phyloP scores from a whole-genome alignment of 306 rosid genomes.

The Alnus glutinosa region DNA sequence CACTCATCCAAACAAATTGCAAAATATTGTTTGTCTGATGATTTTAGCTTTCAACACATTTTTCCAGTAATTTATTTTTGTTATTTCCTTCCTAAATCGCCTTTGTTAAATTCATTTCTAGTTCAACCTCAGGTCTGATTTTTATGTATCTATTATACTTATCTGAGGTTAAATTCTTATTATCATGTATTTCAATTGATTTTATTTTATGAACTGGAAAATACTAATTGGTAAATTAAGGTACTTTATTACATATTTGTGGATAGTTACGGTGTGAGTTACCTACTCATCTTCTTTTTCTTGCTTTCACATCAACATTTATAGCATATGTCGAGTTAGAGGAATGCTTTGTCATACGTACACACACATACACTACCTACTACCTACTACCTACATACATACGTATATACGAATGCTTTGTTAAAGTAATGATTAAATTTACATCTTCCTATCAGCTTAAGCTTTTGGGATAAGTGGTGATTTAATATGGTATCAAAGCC shows the following conservation, averaged over 20 bases:
- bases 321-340: no score
- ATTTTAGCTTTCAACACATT: background rate
- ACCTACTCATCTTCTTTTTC: background rate
- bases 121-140: constrained; percentile 6
- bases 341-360: no score
- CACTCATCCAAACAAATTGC: background rate
- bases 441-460: no score
- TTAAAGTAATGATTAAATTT: no score
- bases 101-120: background rate
- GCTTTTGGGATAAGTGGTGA: no score
- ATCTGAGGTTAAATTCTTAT: background rate
- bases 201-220: background rate
- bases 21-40: background rate
- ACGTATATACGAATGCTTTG: background rate
- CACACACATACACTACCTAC: no score
- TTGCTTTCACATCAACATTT: no score
- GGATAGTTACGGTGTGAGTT: background rate
- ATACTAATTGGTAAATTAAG: background rate
- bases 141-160: background rate
- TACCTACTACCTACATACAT: background rate
- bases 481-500: no score
- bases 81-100: background rate
- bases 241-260: background rate
- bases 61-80: background rate
- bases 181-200: background rate